phyloP scores from a whole-genome alignment of 1,139 yeast species.

The Maudiozyma humilis region DNA sequence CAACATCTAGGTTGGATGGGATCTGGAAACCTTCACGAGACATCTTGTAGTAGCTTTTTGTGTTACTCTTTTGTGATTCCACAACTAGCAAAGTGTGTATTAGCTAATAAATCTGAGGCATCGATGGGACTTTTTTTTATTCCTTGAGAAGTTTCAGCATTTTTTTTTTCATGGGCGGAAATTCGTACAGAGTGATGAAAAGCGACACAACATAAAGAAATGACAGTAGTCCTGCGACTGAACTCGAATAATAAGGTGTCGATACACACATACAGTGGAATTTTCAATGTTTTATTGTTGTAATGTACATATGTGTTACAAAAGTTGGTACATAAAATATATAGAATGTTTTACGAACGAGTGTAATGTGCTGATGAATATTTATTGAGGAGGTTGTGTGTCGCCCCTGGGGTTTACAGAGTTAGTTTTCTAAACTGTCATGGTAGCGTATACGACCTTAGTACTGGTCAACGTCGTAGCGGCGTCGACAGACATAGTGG shows the following conservation, averaged over 20 bases:
- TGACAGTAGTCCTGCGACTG: background rate
- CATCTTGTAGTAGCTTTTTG: constrained; percentile 21
- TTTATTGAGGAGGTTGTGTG: background rate
- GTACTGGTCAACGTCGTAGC: constrained; percentile 29
- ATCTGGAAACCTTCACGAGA: constrained; percentile 93
- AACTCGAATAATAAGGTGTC: background rate
- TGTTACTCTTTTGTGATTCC: background rate
- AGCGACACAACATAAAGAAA: background rate
- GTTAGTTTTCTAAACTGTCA: background rate
- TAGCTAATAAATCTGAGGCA: background rate
- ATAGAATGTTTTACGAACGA: background rate
- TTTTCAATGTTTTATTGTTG: too few relatives aligned
- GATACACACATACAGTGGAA: too few relatives aligned
- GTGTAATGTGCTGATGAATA: background rate
- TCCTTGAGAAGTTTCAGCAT: background rate
- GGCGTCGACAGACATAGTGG: constrained; percentile 29
- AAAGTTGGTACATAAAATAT: background rate
- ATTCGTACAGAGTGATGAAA: background rate
- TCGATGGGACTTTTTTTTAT: background rate
- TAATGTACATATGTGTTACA: background rate
- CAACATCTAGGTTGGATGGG: constrained; percentile 66
- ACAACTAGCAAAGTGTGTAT: background rate
- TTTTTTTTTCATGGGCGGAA: background rate
- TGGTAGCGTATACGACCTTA: constrained; percentile 19
- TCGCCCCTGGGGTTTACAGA: background rate